Conservation (phyloP, 352 stramenopile species). For the Globisporangium spiculum region DNA sequence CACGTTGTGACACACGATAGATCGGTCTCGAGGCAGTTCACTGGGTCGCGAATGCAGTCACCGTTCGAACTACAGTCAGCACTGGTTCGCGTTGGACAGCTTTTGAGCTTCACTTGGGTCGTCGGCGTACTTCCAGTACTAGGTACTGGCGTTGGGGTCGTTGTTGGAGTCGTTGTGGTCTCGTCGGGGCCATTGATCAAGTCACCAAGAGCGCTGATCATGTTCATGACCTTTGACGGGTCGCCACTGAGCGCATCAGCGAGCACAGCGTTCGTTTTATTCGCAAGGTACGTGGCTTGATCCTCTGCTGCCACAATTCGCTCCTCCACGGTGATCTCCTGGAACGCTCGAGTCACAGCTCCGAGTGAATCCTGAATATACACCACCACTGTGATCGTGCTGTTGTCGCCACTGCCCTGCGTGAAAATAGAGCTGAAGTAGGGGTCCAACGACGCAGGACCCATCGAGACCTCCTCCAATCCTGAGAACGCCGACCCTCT, state of each 20-base stretch:
- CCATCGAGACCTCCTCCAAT: slow-evolving; percentile 48
- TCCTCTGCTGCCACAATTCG: slow-evolving; percentile 37
- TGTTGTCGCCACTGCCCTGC: slow-evolving; percentile 52
- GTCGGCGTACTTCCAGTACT: slow-evolving; percentile 18
- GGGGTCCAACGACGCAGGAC: slow-evolving; percentile 47
- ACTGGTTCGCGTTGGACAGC: slow-evolving; percentile 39
- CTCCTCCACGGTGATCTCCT: slow-evolving; percentile 52
- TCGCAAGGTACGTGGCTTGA: slow-evolving; percentile 48
- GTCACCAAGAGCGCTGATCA: slow-evolving; percentile 62
- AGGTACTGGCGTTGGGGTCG: slow-evolving; percentile 20
- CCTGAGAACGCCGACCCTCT: slow-evolving; percentile 45
- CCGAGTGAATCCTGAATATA: slow-evolving; percentile 62
- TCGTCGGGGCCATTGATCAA: slow-evolving; percentile 56
- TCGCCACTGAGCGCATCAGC: slow-evolving; percentile 50
- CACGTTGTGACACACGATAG: slow-evolving; percentile 52
- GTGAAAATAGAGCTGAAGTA: slow-evolving; percentile 52
- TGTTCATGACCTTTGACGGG: slow-evolving; percentile 55
- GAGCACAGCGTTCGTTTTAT: slow-evolving; percentile 50
- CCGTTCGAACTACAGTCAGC: slow-evolving; percentile 47
- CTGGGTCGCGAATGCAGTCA: slow-evolving; percentile 43
- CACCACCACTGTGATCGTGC: slow-evolving; percentile 56
- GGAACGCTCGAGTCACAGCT: slow-evolving; percentile 39
- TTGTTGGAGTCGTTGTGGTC: slow-evolving; percentile 16
- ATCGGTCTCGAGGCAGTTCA: slow-evolving; percentile 39
- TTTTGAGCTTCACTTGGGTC: slow-evolving; percentile 34